A percentile compares a stretch with the other conserved stretches of the same genome.
Evolutionary conservation across 2,329 filamentous ascomycete genomes (phyloP).

Genomic region (Monosporascus sp.): DNA sequence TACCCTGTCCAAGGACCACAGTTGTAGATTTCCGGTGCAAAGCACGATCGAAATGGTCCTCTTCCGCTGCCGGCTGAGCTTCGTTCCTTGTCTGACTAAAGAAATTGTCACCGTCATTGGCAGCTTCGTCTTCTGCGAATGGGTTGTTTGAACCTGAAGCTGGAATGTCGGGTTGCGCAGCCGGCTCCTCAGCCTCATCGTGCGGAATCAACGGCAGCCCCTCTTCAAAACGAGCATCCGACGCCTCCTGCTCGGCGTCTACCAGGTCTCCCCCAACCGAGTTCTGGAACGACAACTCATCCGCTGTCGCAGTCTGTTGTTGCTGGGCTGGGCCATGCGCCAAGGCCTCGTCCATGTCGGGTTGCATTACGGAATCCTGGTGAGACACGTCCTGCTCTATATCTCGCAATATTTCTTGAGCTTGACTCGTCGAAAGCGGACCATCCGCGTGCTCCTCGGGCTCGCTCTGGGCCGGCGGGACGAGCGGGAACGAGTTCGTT

Average conservation of each 20-base stretch:
- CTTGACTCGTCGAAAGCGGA: conserved; percentile 44
- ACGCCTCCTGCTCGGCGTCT: conserved; percentile 35
- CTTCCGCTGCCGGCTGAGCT: conserved; percentile 22
- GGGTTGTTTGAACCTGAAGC: conserved; percentile 21
- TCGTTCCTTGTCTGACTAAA: conserved; percentile 47
- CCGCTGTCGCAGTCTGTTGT: conserved; percentile 11
- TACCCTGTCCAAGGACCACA: conserved; percentile 50
- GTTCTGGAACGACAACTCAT: conserved; percentile 23
- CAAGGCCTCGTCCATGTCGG: conserved; percentile 26
- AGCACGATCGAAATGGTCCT: conserved; percentile 21
- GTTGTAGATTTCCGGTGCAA: conserved; percentile 67
- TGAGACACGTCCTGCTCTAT: conserved; percentile 43
- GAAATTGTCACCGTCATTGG: conserved; percentile 54
- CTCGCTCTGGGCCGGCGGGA: conserved; percentile 37
- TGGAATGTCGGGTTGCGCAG: conserved; percentile 19
- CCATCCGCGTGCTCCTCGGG: conserved; percentile 29
- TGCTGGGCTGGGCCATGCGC: conserved; percentile 25
- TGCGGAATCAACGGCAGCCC: conserved; percentile 58
- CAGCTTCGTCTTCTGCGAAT: conserved; percentile 38
- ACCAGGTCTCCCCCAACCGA: conserved; percentile 40
- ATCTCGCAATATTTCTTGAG: conserved; percentile 48
- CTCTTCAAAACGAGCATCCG: conserved; percentile 62
- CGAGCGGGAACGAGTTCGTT: conserved; percentile 59
- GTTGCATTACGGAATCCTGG: conserved; percentile 35
- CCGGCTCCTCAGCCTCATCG: conserved; percentile 20